Conservation (phyloP, 1,284 basidiomycete species). For the Pholiota adiposa region DNA sequence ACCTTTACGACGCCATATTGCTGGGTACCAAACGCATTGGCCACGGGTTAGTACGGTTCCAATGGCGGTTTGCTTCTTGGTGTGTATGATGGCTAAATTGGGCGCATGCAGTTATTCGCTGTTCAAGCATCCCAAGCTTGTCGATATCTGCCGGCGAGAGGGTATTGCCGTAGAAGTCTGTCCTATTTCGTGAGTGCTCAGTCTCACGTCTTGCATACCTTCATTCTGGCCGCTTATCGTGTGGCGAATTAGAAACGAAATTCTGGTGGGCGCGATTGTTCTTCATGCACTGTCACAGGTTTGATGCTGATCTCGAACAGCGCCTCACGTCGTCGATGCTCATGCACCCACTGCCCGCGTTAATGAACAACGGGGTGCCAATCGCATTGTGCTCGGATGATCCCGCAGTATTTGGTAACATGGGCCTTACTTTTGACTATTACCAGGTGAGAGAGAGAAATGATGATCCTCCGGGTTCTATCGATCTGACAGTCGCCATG, state of each 20-base stretch:
- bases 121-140: conserved; percentile 72
- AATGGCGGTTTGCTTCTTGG: background rate
- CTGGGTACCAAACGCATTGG: conserved; percentile 81
- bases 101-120: conserved; percentile 59
- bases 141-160: conserved; percentile 66
- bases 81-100: conserved; percentile 2
- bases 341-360: conserved; percentile 69
- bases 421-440: conserved; percentile 75
- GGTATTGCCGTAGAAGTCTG: conserved; percentile 73
- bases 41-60: conserved; percentile 57
- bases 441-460: conserved; percentile 56
- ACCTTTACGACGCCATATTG: conserved; percentile 79
- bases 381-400: conserved; percentile 77
- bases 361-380: conserved; percentile 72
- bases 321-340: conserved; percentile 75
- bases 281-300: conserved; percentile 1
- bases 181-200: conserved; percentile 64
- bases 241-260: conserved; percentile 56
- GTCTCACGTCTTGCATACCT: background rate
- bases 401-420: conserved; percentile 76
- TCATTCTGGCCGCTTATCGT: background rate
- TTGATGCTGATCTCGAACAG: conserved; percentile 34
- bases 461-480: background rate
- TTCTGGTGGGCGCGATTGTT: conserved; percentile 49
- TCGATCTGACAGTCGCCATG: conserved; percentile 12